These are phyloP conservation scores for Coemansia sp. DNA, from an alignment of 192 early-diverging fungal genomes.

Conservation along the genomic window DNA sequence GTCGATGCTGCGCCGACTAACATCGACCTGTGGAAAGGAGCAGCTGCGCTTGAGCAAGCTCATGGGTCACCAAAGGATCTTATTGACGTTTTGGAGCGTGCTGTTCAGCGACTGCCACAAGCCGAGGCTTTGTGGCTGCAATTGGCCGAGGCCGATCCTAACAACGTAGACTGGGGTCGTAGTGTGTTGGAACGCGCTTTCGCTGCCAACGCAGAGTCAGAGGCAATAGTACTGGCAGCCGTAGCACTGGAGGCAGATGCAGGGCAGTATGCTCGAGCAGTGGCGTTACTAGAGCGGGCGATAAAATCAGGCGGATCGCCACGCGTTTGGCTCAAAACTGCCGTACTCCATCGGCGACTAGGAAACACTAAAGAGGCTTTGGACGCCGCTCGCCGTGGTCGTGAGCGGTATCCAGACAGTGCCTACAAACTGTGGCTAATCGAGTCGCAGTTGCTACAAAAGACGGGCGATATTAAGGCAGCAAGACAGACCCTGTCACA, in stretches of 20 bases:
- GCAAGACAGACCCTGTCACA: conserved; percentile 75
- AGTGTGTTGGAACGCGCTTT: conserved; percentile 85
- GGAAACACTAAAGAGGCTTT: conserved; percentile 67
- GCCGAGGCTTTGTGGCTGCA: conserved; percentile 90
- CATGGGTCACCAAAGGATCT: conserved; percentile 72
- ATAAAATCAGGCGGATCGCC: conserved; percentile 48
- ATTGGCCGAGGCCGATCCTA: neutral
- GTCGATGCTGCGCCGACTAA: conserved; percentile 75
- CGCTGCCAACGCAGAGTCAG: conserved; percentile 86
- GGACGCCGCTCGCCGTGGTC: conserved; percentile 64
- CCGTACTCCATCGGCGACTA: conserved; percentile 80
- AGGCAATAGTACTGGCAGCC: conserved; percentile 94
- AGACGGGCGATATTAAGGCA: conserved; percentile 63
- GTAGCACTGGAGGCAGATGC: conserved; percentile 94
- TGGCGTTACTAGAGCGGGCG: conserved; percentile 73
- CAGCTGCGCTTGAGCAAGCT: conserved; percentile 84
- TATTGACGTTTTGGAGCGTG: conserved; percentile 79
- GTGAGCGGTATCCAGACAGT: conserved; percentile 65
- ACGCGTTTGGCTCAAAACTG: conserved; percentile 96
- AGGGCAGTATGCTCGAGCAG: conserved; percentile 75
- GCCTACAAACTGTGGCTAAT: conserved; percentile 96
- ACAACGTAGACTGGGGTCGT: conserved; percentile 63
- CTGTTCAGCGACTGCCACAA: conserved; percentile 87
- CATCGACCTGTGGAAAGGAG: conserved; percentile 82
- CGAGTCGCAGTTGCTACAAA: conserved; percentile 80